Evolutionary conservation across 352 stramenopile genomes (phyloP).

Genomic region (Globisporangium cederbergense): DNA sequence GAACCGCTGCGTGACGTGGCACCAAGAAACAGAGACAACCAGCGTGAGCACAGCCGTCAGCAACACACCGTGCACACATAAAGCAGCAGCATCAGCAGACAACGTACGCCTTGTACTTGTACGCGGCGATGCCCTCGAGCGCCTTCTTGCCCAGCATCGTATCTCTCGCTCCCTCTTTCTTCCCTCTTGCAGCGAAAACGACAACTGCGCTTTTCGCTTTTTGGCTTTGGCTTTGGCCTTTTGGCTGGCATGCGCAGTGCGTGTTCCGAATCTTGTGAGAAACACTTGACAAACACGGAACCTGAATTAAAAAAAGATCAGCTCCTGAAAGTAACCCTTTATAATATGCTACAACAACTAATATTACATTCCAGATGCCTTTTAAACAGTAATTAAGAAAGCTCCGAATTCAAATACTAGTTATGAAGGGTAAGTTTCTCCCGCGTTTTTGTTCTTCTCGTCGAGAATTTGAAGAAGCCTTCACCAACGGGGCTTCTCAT

Average conservation of each 20-base stretch:
- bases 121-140: constrained; percentile 78
- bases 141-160: constrained; percentile 68
- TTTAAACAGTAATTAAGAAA: background rate
- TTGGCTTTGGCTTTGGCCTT: background rate
- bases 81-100: background rate
- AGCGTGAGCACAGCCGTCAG: background rate
- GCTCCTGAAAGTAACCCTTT: background rate
- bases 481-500: background rate
- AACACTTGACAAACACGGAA: background rate
- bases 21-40: constrained; percentile 6
- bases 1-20: constrained; percentile 40
- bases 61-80: background rate
- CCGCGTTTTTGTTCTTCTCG: constrained; percentile 8
- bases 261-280: background rate
- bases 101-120: constrained; percentile 88
- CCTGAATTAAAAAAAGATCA: background rate
- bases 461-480: background rate
- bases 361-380: background rate
- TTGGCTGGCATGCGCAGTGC: background rate
- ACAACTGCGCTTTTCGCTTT: constrained; percentile 2
- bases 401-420: background rate
- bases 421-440: constrained; percentile 4
- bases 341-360: background rate
- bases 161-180: constrained; percentile 2
- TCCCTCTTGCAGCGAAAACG: background rate